Percentiles rank a stretch among this genome's conserved stretches.
These are phyloP conservation scores for Agaricus sinodeliciosus DNA, from an alignment of 768 basidiomycete species.

Conservation along the genomic window DNA sequence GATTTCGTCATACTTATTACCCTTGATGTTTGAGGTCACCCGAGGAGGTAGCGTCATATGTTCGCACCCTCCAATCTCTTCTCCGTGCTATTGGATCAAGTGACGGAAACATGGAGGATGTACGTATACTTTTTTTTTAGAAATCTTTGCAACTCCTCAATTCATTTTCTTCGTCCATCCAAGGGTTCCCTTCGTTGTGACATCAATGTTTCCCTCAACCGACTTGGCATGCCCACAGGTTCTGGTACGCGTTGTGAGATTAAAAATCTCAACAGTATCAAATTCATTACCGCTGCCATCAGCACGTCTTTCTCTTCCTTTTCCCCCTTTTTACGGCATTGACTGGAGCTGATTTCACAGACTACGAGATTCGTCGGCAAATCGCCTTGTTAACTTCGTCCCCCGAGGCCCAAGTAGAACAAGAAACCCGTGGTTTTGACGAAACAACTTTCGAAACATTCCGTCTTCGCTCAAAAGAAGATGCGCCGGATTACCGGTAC, in stretches of 20 bases:
- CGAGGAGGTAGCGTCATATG: conserved; percentile 87
- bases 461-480: conserved; percentile 81
- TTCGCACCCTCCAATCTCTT: conserved; percentile 73
- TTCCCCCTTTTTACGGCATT: background rate
- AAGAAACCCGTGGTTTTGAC: conserved; percentile 91
- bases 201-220: conserved; percentile 89
- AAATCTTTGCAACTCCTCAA: background rate
- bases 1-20: conserved; percentile 17
- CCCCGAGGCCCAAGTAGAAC: conserved; percentile 40
- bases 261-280: conserved; percentile 92
- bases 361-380: conserved; percentile 78
- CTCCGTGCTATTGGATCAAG: conserved; percentile 81
- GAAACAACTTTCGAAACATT: conserved; percentile 78
- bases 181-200: conserved; percentile 95
- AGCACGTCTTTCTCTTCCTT: conserved; percentile 37
- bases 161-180: background rate
- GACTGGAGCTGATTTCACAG: conserved; percentile 30
- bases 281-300: conserved; percentile 80
- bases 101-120: conserved; percentile 97
- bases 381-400: conserved; percentile 42
- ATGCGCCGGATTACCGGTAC: conserved; percentile 93
- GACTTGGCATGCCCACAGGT: conserved; percentile 51
- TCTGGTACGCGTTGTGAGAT: conserved; percentile 78
- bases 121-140: conserved; percentile 22
- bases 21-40: conserved; percentile 44